These are phyloP conservation scores for Puccinellia tenuiflora DNA, from an alignment of 176 grass and related monocot species.

Conservation along the genomic window DNA sequence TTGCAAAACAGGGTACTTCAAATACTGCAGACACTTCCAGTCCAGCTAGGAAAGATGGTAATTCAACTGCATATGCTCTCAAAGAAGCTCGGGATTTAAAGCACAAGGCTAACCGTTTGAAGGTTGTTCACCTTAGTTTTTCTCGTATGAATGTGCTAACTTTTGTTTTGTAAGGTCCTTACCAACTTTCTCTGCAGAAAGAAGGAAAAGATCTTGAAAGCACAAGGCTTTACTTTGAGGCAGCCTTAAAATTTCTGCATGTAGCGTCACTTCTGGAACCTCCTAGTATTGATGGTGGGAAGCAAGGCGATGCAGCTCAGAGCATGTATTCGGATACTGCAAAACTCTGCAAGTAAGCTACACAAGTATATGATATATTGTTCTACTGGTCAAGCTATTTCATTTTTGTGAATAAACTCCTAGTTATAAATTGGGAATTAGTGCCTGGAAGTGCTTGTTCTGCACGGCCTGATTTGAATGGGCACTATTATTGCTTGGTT, in stretches of 20 bases:
- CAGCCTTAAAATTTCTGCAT: constrained; percentile 95
- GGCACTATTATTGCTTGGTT: neutral
- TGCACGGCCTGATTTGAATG: neutral
- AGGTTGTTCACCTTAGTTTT: constrained; percentile 46
- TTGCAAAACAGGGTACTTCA: constrained; percentile 43
- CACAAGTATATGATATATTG: constrained; percentile 24
- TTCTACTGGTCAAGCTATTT: constrained; percentile 6
- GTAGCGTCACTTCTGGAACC: constrained; percentile 75
- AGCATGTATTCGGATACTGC: constrained; percentile 93
- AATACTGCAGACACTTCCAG: constrained; percentile 59
- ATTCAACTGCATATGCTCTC: constrained; percentile 43
- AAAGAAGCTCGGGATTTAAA: constrained; percentile 94
- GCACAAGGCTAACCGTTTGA: constrained; percentile 92
- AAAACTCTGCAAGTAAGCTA: constrained; percentile 96
- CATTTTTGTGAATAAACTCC: neutral
- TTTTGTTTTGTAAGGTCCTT: constrained; percentile 20
- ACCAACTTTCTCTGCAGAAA: constrained; percentile 45
- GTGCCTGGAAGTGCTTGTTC: constrained; percentile 5
- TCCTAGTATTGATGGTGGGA: constrained; percentile 62
- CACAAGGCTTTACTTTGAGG: constrained; percentile 81
- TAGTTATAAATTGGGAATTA: constrained; percentile 2
- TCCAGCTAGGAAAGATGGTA: constrained; percentile 65
- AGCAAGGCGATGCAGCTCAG: constrained; percentile 71
- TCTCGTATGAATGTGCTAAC: neutral
- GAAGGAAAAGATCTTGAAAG: constrained; percentile 86